These are phyloP conservation scores for Physaria fendleri DNA, from an alignment of 345 rosid genomes.

Conservation along the genomic window DNA sequence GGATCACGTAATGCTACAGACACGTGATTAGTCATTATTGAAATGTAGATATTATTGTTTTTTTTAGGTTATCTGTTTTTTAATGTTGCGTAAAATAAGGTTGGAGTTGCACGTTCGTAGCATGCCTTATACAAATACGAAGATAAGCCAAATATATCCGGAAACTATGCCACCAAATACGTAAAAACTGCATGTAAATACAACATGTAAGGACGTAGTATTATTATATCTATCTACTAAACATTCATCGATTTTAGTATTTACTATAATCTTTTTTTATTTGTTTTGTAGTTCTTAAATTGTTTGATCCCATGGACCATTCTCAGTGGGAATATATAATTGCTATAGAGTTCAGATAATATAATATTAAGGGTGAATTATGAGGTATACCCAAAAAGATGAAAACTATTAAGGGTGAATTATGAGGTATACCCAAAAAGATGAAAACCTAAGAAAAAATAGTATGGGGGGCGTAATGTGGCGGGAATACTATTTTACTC, in stretches of 20 bases:
- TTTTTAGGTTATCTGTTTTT: not conserved
- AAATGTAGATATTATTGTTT: constrained; percentile 25
- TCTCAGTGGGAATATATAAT: not conserved
- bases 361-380: too few species aligned
- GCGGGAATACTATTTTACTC: too few species aligned
- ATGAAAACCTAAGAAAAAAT: too few species aligned
- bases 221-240: not conserved
- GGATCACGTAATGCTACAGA: constrained; percentile 13
- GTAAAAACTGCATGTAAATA: constrained; percentile 25
- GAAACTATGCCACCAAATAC: constrained; percentile 28
- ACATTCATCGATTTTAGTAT: too few species aligned
- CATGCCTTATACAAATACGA: constrained; percentile 22
- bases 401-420: too few species aligned
- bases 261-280: too few species aligned
- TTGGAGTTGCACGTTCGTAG: constrained; percentile 26
- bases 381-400: too few species aligned
- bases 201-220: constrained; percentile 19
- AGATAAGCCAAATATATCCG: constrained; percentile 14
- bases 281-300: too few species aligned
- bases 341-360: not conserved
- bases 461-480: too few species aligned
- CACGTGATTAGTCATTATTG: constrained; percentile 31
- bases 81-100: constrained; percentile 25
- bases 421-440: too few species aligned
- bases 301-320: not conserved